These are phyloP conservation scores for Trichosporon asahii DNA, from an alignment of 1,284 basidiomycete genomes.

Conservation along the genomic window DNA sequence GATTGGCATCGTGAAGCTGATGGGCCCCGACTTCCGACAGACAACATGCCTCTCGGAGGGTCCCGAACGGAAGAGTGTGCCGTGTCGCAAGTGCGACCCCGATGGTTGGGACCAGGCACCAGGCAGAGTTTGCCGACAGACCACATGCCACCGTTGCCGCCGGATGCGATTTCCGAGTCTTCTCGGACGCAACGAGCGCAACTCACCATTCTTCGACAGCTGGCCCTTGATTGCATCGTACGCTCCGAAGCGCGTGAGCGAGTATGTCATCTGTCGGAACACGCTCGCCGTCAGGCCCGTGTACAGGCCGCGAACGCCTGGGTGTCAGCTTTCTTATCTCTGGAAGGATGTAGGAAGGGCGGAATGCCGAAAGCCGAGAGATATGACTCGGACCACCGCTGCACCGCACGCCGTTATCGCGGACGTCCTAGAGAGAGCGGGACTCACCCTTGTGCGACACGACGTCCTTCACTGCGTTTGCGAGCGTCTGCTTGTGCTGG, in stretches of 20 bases:
- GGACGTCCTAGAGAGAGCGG: background rate
- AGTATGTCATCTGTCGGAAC: constrained; percentile 51
- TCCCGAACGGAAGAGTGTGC: background rate
- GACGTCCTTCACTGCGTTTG: constrained; percentile 31
- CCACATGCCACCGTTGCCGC: constrained; percentile 6
- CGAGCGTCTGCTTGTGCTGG: constrained; percentile 35
- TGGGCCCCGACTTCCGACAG: background rate
- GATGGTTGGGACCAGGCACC: background rate
- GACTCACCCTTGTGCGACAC: constrained; percentile 39
- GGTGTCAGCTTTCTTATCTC: background rate
- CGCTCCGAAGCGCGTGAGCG: constrained; percentile 47
- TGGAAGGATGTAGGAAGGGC: no score
- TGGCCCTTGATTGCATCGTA: constrained; percentile 46
- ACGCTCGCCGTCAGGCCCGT: constrained; percentile 50
- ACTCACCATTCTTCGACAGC: constrained; percentile 37
- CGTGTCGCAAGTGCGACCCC: background rate
- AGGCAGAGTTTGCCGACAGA: background rate
- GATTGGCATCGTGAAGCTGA: background rate
- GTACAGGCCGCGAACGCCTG: constrained; percentile 50
- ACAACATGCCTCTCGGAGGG: background rate
- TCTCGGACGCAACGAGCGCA: background rate
- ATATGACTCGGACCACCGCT: background rate
- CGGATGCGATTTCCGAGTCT: background rate
- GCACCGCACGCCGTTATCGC: background rate
- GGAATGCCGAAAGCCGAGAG: background rate